Conservation (phyloP, 768 basidiomycete species). For the Clavulina sp. region DNA sequence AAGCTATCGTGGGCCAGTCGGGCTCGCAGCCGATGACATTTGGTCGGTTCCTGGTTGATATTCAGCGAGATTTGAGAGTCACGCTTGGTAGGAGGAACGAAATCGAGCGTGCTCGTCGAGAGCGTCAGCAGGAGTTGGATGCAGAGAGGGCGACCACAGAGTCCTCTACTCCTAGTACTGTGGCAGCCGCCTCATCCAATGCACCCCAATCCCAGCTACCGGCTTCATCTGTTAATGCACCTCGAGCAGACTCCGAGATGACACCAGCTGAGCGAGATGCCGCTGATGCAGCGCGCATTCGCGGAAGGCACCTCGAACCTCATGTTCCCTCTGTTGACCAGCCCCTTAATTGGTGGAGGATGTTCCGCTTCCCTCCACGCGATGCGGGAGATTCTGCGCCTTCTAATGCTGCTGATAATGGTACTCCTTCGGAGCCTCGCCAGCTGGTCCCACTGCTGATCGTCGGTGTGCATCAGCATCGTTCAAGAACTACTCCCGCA, state of each 20-base stretch:
- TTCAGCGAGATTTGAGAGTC: slow-evolving; percentile 53
- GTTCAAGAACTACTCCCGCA: too few relatives aligned
- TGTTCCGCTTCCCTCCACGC: slow-evolving; percentile 11
- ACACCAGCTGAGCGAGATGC: background rate
- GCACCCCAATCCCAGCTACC: background rate
- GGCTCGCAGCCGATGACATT: too few relatives aligned
- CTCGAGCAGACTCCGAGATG: background rate
- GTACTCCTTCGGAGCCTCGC: background rate
- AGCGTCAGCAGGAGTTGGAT: background rate
- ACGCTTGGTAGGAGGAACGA: slow-evolving; percentile 31
- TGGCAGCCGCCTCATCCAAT: background rate
- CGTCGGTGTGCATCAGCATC: background rate
- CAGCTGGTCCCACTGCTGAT: background rate
- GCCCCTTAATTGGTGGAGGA: slow-evolving; percentile 12
- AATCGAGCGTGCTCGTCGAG: background rate
- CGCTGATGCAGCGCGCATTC: too few relatives aligned
- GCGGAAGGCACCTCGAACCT: background rate
- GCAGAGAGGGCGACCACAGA: background rate
- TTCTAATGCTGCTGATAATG: too few relatives aligned
- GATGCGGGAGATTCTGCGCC: background rate
- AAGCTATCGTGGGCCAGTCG: too few relatives aligned
- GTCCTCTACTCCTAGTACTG: background rate
- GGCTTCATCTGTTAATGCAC: background rate
- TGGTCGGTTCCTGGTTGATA: slow-evolving; percentile 64
- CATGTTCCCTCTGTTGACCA: slow-evolving; percentile 1